A percentile compares a stretch with the other conserved stretches of the same genome.
These are phyloP conservation scores for Nicotiana attenuata DNA, from an alignment of 257 asterid species.

Conservation along the genomic window DNA sequence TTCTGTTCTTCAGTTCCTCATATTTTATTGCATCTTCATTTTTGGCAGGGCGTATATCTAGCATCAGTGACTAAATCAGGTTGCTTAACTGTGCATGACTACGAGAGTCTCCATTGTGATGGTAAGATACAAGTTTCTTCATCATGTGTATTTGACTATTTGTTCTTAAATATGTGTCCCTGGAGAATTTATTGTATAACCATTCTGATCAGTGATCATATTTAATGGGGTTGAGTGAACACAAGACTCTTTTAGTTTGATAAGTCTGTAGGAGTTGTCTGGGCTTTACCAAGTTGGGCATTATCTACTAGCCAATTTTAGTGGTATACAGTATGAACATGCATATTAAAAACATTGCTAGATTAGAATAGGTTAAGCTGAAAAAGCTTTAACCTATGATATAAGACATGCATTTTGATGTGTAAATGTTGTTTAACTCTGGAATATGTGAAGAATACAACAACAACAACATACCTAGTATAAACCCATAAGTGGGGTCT, in stretches of 20 bases:
- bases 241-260: not conserved
- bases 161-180: not conserved
- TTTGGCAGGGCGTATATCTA: slow-evolving; percentile 73
- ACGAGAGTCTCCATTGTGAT: slow-evolving; percentile 49
- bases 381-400: not conserved
- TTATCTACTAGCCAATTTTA: not conserved
- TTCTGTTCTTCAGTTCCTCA: not conserved
- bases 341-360: not conserved
- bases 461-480: too few species aligned
- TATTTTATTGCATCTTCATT: slow-evolving; percentile 1
- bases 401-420: not conserved
- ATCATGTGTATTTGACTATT: not conserved
- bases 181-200: not conserved
- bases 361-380: not conserved
- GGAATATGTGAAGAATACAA: not conserved
- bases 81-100: slow-evolving; percentile 90
- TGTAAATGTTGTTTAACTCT: not conserved
- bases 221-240: not conserved
- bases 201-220: not conserved
- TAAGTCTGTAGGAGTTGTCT: not conserved
- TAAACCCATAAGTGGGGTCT: too few species aligned
- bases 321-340: too few species aligned
- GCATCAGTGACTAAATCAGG: slow-evolving; percentile 87
- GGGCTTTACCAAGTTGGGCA: not conserved
- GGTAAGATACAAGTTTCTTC: slow-evolving; percentile 40